Evolutionary conservation across 2,329 filamentous ascomycete species (phyloP), one percentile per base, ranked within the genome.

Genomic region (Trichoderma hamatum): DNA sequence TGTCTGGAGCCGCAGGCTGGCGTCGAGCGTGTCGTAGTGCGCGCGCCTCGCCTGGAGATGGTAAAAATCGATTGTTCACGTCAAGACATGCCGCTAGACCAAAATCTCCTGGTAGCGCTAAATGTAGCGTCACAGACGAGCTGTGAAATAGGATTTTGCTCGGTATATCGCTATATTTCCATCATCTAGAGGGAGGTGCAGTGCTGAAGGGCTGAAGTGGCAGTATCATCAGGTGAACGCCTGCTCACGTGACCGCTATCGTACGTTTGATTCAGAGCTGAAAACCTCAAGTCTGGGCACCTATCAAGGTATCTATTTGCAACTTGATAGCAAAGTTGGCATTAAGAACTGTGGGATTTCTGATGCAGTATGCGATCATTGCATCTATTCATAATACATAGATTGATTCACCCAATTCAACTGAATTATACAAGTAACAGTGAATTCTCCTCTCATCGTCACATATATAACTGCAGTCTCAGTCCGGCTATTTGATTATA

Each of bases 241-340:
- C 68, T 21, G 46, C 43, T 70, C 68, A 70, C 68, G 68, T 70
- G 68, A 68, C 49, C n/a, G 16, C 13, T 28, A 64, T 58, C 51
- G 30, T 32, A 30, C 28, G 39, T 58, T 30, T 26, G 49, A 16
- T 51, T 49, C 24, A 21, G 58, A 60, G 21, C 28, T 49, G 55
- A 52, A 36, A 28, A 6, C 30, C 32, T 51, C 19, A 63, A 11
- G 19, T 7, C 6, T 16, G 36, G 3, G 5, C 16, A 6, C 5
- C 14, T 16, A 39, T 39, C 14, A 39, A 16, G 36, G 21, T 21
- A 21, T 67, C 14, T 36, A 36, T 49, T n/a, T 49, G 14, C 36
- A 1, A 43, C 19, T n/a, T 0, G 2, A 43, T 43, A 3, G 7
- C 39, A n/a, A 43, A 39, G 9, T n/a, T 43, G 39, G 9, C 1